Conservation (phyloP, 805 yeast species). For the Starmerella sirachaensis region DNA sequence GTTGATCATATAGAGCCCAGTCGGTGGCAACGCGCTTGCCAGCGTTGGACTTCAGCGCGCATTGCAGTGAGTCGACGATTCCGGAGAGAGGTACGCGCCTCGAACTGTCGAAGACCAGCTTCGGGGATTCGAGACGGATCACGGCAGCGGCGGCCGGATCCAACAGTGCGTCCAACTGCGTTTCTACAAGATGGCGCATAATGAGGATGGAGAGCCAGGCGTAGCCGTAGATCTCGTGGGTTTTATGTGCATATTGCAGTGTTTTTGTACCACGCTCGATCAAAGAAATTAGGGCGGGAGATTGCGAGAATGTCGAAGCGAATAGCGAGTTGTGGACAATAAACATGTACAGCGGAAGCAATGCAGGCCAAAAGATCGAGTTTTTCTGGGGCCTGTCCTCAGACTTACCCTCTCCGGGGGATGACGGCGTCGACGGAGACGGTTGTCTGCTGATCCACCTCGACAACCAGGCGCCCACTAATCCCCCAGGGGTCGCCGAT, state of each 20-base stretch:
- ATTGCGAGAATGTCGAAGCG: conserved; percentile 23
- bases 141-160: conserved; percentile 10
- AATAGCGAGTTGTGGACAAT: conserved; percentile 29
- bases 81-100: conserved; percentile 27
- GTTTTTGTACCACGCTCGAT: conserved; percentile 26
- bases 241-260: conserved; percentile 24
- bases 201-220: conserved; percentile 26
- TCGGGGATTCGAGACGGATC: conserved; percentile 15
- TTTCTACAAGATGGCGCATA: conserved; percentile 26
- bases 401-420: too few species aligned
- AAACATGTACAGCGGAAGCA: conserved; percentile 28
- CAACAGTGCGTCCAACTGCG: conserved; percentile 8
- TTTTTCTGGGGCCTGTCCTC: too few species aligned
- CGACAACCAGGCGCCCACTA: conserved; percentile 4
- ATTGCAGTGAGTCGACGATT: conserved; percentile 27
- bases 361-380: too few species aligned
- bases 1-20: conserved; percentile 24
- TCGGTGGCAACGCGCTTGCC: conserved; percentile 20
- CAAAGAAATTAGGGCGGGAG: conserved; percentile 23
- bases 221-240: conserved; percentile 23
- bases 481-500: too few species aligned
- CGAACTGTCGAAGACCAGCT: conserved; percentile 18
- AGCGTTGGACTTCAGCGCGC: conserved; percentile 27
- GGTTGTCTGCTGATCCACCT: conserved; percentile 1
- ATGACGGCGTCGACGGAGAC: too few species aligned